Conservation (phyloP, 768 basidiomycete genomes). For the Mycena floridula region DNA sequence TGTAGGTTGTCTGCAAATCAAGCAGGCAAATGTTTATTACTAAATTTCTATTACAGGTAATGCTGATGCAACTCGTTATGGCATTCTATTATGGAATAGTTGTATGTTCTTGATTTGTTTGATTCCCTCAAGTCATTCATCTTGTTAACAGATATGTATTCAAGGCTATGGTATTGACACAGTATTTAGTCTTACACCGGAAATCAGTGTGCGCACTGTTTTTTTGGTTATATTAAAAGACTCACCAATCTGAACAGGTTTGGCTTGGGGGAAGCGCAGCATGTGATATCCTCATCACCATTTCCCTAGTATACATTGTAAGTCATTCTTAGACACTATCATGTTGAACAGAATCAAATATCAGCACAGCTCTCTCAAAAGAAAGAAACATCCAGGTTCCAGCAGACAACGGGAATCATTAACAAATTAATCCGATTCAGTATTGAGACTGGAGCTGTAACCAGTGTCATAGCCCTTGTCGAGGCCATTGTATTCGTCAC, state of each 20-base stretch:
- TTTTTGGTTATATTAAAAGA: not conserved
- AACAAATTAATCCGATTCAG: constrained; percentile 11
- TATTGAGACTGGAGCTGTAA: constrained; percentile 12
- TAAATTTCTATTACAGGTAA: too few species aligned
- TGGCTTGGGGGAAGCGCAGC: constrained; percentile 8
- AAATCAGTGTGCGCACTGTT: too few species aligned
- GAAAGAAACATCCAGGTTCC: not conserved
- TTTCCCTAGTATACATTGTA: constrained; percentile 14
- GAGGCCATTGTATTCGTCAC: constrained; percentile 11
- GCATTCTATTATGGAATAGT: constrained; percentile 4
- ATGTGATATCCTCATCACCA: constrained; percentile 19
- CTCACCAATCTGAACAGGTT: constrained; percentile 21
- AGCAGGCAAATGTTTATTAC: too few species aligned
- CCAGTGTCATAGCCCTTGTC: constrained; percentile 7
- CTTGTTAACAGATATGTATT: not conserved
- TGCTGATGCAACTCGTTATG: constrained; percentile 4
- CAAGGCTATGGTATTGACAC: not conserved
- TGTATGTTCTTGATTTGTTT: constrained; percentile 9
- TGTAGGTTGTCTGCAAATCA: constrained; percentile 6
- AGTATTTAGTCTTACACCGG: too few species aligned
- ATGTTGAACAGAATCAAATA: too few species aligned
- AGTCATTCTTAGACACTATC: too few species aligned
- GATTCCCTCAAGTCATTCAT: constrained; percentile 24
- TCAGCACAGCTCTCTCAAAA: constrained; percentile 14
- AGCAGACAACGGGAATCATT: constrained; percentile 20